Evolutionary conservation across 1,284 basidiomycete species (phyloP).

Genomic region (Apiotrichum montevideense): DNA sequence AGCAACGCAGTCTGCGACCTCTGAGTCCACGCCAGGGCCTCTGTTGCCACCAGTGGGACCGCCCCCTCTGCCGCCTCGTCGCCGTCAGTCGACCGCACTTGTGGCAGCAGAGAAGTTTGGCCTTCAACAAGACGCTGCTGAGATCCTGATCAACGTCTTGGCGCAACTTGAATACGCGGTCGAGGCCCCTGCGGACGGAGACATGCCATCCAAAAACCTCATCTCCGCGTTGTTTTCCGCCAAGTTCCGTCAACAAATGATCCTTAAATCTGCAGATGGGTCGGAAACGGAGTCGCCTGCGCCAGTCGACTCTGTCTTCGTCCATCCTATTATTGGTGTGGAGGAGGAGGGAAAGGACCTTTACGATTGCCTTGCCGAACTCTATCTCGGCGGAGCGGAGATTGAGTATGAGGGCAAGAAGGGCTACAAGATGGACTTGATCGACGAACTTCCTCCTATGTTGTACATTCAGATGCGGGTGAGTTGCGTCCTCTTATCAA

Average conservation of each 20-base stretch:
- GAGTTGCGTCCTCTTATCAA: constrained; percentile 15
- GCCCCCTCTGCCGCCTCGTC: constrained; percentile 8
- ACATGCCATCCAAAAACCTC: constrained; percentile 54
- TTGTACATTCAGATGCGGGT: constrained; percentile 94
- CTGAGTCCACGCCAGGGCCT: not conserved
- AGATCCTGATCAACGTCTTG: constrained; percentile 98
- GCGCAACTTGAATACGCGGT: constrained; percentile 95
- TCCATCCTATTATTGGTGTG: constrained; percentile 89
- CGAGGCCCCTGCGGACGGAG: constrained; percentile 52
- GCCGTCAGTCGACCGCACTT: constrained; percentile 11
- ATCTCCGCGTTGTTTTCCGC: constrained; percentile 81
- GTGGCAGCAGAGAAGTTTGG: constrained; percentile 48
- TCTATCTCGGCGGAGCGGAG: constrained; percentile 75
- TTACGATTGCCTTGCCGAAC: constrained; percentile 82
- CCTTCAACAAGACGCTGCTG: constrained; percentile 95
- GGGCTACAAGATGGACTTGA: constrained; percentile 77
- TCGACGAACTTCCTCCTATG: constrained; percentile 80
- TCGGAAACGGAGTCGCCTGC: constrained; percentile 48
- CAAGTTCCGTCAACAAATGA: constrained; percentile 70
- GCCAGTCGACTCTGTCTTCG: constrained; percentile 81
- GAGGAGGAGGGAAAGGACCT: constrained; percentile 72
- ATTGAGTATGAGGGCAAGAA: constrained; percentile 84
- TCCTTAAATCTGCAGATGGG: constrained; percentile 48
- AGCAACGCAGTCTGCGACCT: not conserved
- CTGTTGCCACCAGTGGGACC: not conserved